These are phyloP conservation scores for Saccharomycopsis fermentans DNA, from an alignment of 805 yeast species.

Conservation along the genomic window DNA sequence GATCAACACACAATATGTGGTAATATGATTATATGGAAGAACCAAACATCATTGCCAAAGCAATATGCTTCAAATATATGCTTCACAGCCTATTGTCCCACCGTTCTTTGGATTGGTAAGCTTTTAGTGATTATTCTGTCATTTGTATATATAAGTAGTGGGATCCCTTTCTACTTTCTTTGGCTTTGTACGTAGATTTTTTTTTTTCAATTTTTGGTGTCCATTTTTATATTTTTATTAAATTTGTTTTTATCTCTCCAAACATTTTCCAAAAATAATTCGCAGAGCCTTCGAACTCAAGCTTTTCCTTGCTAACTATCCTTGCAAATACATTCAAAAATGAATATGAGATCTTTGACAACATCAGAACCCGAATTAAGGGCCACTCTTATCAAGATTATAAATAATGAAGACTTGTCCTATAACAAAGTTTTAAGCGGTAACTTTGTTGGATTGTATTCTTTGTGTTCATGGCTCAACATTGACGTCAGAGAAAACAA, in stretches of 20 bases:
- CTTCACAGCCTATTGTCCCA: no score
- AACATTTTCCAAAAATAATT: no score
- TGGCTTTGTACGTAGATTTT: not conserved
- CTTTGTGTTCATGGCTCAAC: constrained; percentile 16
- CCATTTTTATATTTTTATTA: not conserved
- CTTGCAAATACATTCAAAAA: not conserved
- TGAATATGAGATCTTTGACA: constrained; percentile 16
- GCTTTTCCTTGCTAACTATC: not conserved
- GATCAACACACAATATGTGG: not conserved
- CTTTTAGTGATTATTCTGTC: not conserved
- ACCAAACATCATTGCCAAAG: not conserved
- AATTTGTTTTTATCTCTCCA: not conserved
- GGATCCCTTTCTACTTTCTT: not conserved
- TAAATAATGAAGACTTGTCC: constrained; percentile 13
- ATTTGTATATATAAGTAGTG: not conserved
- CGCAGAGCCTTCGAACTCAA: not conserved
- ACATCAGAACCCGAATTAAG: constrained; percentile 8
- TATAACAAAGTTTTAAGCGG: constrained; percentile 18
- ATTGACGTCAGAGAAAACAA: constrained; percentile 5
- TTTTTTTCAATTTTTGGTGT: not conserved
- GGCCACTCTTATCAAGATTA: constrained; percentile 10
- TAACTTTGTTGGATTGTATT: constrained; percentile 17
- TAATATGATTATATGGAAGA: not conserved
- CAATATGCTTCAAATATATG: not conserved
- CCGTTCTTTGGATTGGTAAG: no score